A percentile compares a stretch with the other conserved stretches of the same genome.
phyloP scores from a whole-genome alignment of 495 filamentous ascomycete genomes.

The Hyaloscypha finlandica region DNA sequence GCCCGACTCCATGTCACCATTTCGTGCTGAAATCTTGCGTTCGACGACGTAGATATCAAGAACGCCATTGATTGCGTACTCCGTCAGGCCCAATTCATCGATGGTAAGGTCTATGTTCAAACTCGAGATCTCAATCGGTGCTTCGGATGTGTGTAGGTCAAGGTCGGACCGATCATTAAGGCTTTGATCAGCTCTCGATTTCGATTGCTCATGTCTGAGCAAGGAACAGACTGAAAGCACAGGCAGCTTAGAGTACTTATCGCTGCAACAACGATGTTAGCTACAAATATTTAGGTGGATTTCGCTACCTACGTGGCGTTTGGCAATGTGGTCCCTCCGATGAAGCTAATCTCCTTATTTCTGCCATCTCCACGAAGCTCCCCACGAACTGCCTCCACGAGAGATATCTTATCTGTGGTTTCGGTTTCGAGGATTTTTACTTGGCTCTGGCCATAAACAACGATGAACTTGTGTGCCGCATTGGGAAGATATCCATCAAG shows the following conservation, averaged over 20 bases:
- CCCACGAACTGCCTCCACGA: background rate
- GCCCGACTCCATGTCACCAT: slow-evolving; percentile 24
- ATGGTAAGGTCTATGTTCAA: slow-evolving; percentile 26
- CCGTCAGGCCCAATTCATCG: slow-evolving; percentile 21
- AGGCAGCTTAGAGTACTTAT: background rate
- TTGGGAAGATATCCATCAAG: background rate
- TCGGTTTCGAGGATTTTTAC: slow-evolving; percentile 21
- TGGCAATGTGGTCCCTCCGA: background rate
- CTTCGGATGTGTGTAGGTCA: slow-evolving; percentile 17
- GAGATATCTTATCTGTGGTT: background rate
- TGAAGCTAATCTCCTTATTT: background rate
- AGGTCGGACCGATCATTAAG: background rate
- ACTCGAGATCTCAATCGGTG: slow-evolving; percentile 19
- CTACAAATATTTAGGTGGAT: too few relatives aligned
- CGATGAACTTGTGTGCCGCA: background rate
- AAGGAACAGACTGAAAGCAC: slow-evolving; percentile 3
- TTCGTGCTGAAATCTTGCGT: slow-evolving; percentile 12
- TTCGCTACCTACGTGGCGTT: too few relatives aligned
- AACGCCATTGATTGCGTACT: slow-evolving; percentile 30
- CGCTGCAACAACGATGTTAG: background rate
- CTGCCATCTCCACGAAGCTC: background rate
- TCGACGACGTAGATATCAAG: slow-evolving; percentile 36
- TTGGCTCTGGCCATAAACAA: slow-evolving; percentile 11
- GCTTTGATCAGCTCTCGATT: background rate
- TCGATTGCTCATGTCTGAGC: too few relatives aligned